Evolutionary conservation across 306 rosid genomes (phyloP).

Genomic region (Castanea crenata): DNA sequence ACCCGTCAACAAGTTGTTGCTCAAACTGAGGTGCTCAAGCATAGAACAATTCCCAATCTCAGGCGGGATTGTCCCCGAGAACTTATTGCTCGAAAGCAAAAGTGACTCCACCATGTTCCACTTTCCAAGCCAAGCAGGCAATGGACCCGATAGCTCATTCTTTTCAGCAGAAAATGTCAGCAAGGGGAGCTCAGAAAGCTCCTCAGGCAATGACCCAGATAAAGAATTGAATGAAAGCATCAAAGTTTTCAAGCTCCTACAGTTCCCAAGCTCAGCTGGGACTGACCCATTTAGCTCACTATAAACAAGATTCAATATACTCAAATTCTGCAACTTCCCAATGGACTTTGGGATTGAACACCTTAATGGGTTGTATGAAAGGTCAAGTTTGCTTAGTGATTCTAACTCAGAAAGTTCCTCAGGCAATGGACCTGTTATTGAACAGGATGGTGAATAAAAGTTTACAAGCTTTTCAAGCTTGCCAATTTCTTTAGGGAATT

Average conservation of each 20-base stretch:
- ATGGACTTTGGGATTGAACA: conserved; percentile 79
- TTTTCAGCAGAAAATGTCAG: conserved; percentile 73
- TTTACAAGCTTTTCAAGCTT: conserved; percentile 57
- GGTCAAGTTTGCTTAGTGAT: conserved; percentile 63
- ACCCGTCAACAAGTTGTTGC: conserved; percentile 69
- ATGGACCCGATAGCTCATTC: conserved; percentile 74
- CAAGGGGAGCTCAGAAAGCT: conserved; percentile 74
- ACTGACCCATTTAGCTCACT: conserved; percentile 74
- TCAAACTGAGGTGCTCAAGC: conserved; percentile 66
- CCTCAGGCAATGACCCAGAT: conserved; percentile 76
- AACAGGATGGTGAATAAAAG: conserved; percentile 60
- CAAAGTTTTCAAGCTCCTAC: conserved; percentile 58
- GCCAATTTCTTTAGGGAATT: conserved; percentile 71
- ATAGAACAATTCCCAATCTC: conserved; percentile 84
- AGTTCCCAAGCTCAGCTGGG: conserved; percentile 80
- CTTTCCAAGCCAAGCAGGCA: conserved; percentile 88
- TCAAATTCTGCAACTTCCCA: conserved; percentile 66
- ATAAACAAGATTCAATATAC: conserved; percentile 51
- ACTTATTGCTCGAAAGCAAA: conserved; percentile 61
- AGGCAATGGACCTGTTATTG: conserved; percentile 82
- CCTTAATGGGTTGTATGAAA: conserved; percentile 79
- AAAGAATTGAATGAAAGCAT: conserved; percentile 81
- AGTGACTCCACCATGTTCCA: conserved; percentile 57
- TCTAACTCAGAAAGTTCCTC: conserved; percentile 62
- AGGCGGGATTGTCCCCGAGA: conserved; percentile 73